Conservation (phyloP, 768 basidiomycete species). For the Hygrophoropsis aurantiaca region DNA sequence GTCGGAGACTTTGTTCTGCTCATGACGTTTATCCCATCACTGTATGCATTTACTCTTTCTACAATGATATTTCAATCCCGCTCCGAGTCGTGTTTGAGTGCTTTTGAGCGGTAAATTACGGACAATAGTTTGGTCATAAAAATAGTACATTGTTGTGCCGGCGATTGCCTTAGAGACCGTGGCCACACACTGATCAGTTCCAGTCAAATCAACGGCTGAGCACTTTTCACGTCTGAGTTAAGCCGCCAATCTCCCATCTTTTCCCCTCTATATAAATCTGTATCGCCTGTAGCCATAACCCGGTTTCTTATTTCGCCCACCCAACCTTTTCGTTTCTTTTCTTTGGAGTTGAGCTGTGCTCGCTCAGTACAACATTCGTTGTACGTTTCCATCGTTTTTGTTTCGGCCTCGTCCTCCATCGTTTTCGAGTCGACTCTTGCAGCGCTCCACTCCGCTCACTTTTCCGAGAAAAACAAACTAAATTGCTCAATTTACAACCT, state of each 20-base stretch:
- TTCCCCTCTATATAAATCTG: conserved; percentile 5
- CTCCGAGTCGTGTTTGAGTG: too few relatives aligned
- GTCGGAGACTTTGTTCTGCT: too few relatives aligned
- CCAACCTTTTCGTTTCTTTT: too few relatives aligned
- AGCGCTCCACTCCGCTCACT: conserved; percentile 13
- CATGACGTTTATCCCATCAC: too few relatives aligned
- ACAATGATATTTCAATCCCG: too few relatives aligned
- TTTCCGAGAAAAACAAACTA: conserved; percentile 1
- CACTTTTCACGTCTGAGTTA: background rate
- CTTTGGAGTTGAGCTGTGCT: conserved; percentile 34
- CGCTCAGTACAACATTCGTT: conserved; percentile 20
- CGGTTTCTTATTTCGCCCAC: background rate
- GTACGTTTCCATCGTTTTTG: conserved; percentile 20
- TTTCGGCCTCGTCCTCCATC: conserved; percentile 20
- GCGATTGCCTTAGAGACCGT: conserved; percentile 10
- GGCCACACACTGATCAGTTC: background rate
- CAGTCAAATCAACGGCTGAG: background rate
- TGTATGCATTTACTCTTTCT: too few relatives aligned
- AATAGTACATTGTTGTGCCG: conserved; percentile 1
- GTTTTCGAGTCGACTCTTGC: conserved; percentile 15
- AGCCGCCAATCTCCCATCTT: background rate
- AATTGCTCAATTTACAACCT: conserved; percentile 1
- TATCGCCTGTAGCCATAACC: conserved; percentile 14
- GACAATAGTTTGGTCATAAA: background rate
- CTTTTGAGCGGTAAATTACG: background rate